Percentiles rank a stretch among this genome's conserved stretches.
Evolutionary conservation across 2,329 filamentous ascomycete genomes (phyloP).

Genomic region (Talaromyces albobiverticillius): DNA sequence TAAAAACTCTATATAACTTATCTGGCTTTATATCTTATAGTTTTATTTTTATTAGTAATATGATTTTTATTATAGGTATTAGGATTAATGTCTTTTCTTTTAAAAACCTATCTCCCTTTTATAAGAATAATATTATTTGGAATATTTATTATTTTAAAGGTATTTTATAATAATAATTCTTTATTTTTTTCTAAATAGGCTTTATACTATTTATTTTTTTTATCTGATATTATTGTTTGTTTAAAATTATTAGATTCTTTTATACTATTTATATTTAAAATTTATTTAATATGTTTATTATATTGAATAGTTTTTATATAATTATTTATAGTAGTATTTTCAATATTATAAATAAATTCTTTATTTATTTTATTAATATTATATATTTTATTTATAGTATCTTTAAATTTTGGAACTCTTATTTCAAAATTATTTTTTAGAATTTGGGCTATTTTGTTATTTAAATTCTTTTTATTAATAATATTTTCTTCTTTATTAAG

Average conservation of each 20-base stretch:
- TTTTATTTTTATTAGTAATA: background rate
- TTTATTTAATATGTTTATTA: background rate
- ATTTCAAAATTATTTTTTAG: background rate
- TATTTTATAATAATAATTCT: background rate
- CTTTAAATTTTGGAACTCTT: background rate
- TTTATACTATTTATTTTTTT: background rate
- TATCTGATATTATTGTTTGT: background rate
- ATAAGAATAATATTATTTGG: background rate
- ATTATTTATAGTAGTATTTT: background rate
- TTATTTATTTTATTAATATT: background rate
- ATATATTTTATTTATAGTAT: background rate
- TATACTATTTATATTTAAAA: background rate
- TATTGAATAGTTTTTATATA: background rate
- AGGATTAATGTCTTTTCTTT: background rate
- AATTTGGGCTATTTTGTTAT: too few species aligned
- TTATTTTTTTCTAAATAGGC: slow-evolving; percentile 1
- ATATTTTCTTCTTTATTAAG: too few species aligned
- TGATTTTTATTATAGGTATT: background rate
- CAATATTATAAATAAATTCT: background rate
- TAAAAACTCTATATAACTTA: background rate
- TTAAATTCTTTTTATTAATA: too few species aligned
- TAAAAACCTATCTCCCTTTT: background rate
- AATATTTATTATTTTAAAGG: background rate
- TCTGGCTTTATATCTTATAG: background rate
- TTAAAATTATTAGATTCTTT: slow-evolving; percentile 1